phyloP scores from a whole-genome alignment of 2,329 filamentous ascomycete genomes.

The Penicillium rolfsii region DNA sequence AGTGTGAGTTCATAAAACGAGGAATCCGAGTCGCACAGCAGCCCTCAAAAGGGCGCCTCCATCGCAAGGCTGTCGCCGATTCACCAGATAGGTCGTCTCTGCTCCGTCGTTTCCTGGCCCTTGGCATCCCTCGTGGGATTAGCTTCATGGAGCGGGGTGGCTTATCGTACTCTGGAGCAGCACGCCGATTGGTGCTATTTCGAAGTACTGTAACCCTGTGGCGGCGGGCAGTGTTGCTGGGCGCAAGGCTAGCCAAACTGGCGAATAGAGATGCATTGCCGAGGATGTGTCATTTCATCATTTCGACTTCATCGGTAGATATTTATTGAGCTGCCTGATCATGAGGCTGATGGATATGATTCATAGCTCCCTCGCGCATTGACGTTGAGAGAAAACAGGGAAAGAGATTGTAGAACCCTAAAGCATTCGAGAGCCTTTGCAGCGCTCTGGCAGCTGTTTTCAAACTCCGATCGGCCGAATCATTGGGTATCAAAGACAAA shows the following conservation, averaged over 20 bases:
- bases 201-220: neutral
- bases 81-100: neutral
- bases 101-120: neutral
- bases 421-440: neutral
- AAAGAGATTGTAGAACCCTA: neutral
- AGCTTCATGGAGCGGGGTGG: neutral
- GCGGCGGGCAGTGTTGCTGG: neutral
- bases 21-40: neutral
- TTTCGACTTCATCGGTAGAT: neutral
- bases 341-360: neutral
- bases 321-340: neutral
- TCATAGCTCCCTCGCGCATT: neutral
- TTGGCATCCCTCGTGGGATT: neutral
- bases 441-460: neutral
- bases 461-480: neutral
- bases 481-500: neutral
- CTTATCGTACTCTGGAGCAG: neutral
- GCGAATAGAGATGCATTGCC: neutral
- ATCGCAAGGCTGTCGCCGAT: neutral
- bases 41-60: neutral
- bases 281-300: neutral
- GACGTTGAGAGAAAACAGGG: neutral
- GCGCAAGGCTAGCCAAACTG: neutral
- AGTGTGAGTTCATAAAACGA: neutral
- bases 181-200: slow-evolving; percentile 4